Base-by-base conservation (phyloP, 2,329 filamentous ascomycete species). In the Penicillium palitans region DNA sequence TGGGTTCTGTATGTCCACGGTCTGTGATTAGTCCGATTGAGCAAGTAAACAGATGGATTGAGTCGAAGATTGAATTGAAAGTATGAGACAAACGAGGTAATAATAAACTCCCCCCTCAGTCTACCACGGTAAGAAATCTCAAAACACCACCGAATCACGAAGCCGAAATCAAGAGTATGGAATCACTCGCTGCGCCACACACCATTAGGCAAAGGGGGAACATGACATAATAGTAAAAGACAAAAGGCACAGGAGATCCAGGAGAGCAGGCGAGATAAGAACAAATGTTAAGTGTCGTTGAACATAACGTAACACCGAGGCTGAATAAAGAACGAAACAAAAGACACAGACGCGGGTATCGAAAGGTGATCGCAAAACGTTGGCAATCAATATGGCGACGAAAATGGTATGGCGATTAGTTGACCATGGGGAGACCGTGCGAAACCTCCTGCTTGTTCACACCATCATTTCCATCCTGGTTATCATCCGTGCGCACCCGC, bases 401-500 rank as follows among this genome's bases (percentile, higher is more conserved):
- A 31, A 27, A 21, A 35, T 6, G 17, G 7, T 29, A 55, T 5
- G 27, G 46, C 29, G 9, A 35, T 40, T 37, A 54, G 29, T 56
- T 57, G 19, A 39, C 52, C 53, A 68, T 55, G 0, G 72, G 70
- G 5, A 74, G 60, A 19, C 71, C 72, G 31, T 72, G 67, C 5
- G 60, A 40, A 9, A 58, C 50, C 45, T 74, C 72, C 39, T 67
- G 65, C 64, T 74, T 74, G 29, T 65, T 55, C 10, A 59, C 61
- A 13, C 37, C 47, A 5, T 69, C 66, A 0, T 66, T 61, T 9
- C 58, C 59, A 27, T 72, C 45, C 40, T 72, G 69, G 25, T 57
- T 63, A 9, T 74, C 72, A 19, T 75, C 72, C 21, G 54, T 56
- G 40, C 72, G 71, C 6, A 65, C 40, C n/a, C 71, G 72, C 51